These are phyloP conservation scores for Isoetes engelmannii DNA, from an alignment of 83 land plant species.

Conservation along the genomic window DNA sequence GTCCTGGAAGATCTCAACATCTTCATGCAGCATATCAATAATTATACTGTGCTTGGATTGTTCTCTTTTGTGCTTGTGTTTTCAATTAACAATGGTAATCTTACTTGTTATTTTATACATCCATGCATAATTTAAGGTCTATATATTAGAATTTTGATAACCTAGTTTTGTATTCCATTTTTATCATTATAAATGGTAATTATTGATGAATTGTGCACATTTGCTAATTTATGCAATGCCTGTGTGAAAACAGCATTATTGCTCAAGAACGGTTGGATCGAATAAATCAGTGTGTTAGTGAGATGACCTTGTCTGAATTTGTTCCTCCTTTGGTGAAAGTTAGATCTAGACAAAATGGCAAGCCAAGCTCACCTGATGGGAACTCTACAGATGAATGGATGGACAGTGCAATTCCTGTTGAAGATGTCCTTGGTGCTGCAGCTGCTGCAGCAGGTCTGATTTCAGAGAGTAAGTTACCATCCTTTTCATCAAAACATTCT, in stretches of 20 bases:
- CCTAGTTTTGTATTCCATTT: neutral
- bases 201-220: neutral
- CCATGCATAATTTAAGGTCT: neutral
- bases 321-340: slow-evolving; percentile 36
- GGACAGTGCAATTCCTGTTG: slow-evolving; percentile 72
- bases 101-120: no score
- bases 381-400: slow-evolving; percentile 54
- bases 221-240: slow-evolving; percentile 5
- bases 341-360: slow-evolving; percentile 35
- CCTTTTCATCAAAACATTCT: slow-evolving; percentile 31
- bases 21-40: no score
- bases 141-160: neutral
- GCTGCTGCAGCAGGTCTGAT: slow-evolving; percentile 58
- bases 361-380: slow-evolving; percentile 23
- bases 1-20: no score
- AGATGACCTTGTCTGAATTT: slow-evolving; percentile 45
- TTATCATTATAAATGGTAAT: neutral
- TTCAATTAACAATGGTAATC: neutral
- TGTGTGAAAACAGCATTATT: slow-evolving; percentile 55
- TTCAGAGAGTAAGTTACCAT: slow-evolving; percentile 45
- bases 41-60: no score
- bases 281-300: slow-evolving; percentile 75
- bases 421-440: slow-evolving; percentile 58
- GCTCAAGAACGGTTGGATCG: slow-evolving; percentile 95
- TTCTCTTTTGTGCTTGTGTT: neutral